These are phyloP conservation scores for Exophiala xenobiotica DNA, from an alignment of 2,329 filamentous ascomycete species.

Conservation along the genomic window DNA sequence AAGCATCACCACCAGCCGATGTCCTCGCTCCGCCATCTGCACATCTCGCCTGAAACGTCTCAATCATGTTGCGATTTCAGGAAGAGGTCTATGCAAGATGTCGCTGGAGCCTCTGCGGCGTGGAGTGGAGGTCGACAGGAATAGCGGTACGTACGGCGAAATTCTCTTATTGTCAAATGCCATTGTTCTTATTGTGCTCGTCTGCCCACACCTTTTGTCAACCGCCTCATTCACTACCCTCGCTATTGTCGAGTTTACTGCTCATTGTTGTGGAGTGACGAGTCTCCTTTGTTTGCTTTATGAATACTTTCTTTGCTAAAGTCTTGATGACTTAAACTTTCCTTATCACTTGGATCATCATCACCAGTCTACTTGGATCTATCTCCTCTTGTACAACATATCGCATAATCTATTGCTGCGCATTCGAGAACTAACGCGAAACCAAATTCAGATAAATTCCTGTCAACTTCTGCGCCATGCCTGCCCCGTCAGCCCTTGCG, in stretches of 20 bases:
- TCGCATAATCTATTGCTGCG: not conserved
- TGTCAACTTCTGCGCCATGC: constrained; percentile 28
- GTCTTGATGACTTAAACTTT: constrained; percentile 18
- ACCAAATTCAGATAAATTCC: constrained; percentile 27
- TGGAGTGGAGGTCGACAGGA: constrained; percentile 15
- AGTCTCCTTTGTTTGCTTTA: constrained; percentile 27
- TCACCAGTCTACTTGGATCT: constrained; percentile 1
- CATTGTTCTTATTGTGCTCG: constrained; percentile 22
- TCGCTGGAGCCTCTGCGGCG: constrained; percentile 20
- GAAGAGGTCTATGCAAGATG: constrained; percentile 20
- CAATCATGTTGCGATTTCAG: constrained; percentile 6
- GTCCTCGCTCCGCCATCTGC: constrained; percentile 20
- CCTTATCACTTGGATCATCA: constrained; percentile 16
- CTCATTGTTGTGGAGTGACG: constrained; percentile 14
- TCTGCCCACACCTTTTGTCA: constrained; percentile 11
- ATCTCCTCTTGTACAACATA: not conserved
- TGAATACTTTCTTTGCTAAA: constrained; percentile 12
- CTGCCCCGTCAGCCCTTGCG: constrained; percentile 44
- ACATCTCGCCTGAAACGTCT: constrained; percentile 19
- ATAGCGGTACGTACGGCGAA: constrained; percentile 24
- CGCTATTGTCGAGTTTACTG: constrained; percentile 13
- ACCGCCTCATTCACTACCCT: constrained; percentile 11
- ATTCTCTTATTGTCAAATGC: constrained; percentile 14
- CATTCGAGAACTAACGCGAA: not conserved
- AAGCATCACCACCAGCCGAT: constrained; percentile 24